Evolutionary conservation across 495 filamentous ascomycete species (phyloP).

Genomic region (Emericellopsis terricola): DNA sequence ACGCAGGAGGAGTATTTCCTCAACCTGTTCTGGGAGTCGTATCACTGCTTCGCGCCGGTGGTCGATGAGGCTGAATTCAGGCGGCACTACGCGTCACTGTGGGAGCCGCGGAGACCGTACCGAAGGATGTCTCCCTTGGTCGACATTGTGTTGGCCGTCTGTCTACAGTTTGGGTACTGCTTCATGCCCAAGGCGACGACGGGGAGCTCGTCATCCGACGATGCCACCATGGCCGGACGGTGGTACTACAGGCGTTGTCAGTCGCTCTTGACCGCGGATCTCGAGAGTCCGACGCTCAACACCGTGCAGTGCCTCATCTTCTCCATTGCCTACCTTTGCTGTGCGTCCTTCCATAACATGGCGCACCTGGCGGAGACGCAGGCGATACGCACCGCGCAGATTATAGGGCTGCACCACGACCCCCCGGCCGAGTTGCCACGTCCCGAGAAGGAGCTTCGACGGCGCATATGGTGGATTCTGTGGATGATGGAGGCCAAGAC

Average conservation of each 20-base stretch:
- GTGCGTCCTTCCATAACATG: constrained; percentile 32
- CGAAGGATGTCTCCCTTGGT: constrained; percentile 32
- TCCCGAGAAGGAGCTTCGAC: constrained; percentile 21
- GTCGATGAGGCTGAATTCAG: constrained; percentile 30
- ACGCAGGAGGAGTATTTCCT: constrained; percentile 32
- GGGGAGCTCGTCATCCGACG: constrained; percentile 5
- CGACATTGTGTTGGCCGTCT: constrained; percentile 35
- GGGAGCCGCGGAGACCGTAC: constrained; percentile 11
- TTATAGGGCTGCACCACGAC: constrained; percentile 33
- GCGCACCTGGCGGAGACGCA: constrained; percentile 19
- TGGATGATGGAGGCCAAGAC: constrained; percentile 28
- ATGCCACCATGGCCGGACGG: constrained; percentile 25
- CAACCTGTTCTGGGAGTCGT: constrained; percentile 29
- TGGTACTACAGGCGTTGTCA: constrained; percentile 28
- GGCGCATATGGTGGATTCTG: constrained; percentile 34
- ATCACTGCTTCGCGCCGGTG: constrained; percentile 18
- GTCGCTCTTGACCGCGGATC: constrained; percentile 21
- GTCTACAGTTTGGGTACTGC: constrained; percentile 31
- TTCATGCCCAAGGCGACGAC: constrained; percentile 8
- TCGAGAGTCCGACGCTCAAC: constrained; percentile 29
- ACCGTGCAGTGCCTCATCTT: constrained; percentile 33
- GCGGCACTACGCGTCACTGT: constrained; percentile 28
- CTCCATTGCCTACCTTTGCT: constrained; percentile 24
- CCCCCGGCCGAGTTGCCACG: constrained; percentile 18
- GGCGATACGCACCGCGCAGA: constrained; percentile 28